Base-by-base conservation (phyloP, 345 rosid genomes). In the Corchorus capsularis region DNA sequence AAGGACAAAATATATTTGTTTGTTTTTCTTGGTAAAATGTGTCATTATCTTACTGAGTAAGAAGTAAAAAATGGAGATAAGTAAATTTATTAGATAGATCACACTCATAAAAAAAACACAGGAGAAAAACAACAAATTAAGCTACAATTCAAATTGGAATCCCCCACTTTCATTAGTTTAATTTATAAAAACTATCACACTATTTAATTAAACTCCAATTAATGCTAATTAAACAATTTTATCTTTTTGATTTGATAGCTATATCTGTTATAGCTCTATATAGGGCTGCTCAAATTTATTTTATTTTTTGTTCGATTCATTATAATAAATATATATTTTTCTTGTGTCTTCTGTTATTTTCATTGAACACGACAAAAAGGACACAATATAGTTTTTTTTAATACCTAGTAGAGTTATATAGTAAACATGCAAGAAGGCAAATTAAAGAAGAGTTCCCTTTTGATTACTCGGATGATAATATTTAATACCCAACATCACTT, bases 11-110 rank as follows among this genome's bases (percentile, higher is more conserved):
- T 0, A 27, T 27, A 27, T 27, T 68, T 27, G 61, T 59, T 75
- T 72, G 81, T 72, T 74, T 71, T 70, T 69, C 66, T 80, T 4
- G 60, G 75, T 79, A 74, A 79, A 27, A 43, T 71, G 75, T 52
- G 74, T 82, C 82, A 1, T 76, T 78, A 74, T 78, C 79, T 65
- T 20, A 53, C 60, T 27, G 60, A 76, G 16, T 11, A 32, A 17
- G 34, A 66, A 79, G 72, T 59, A 75, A 82, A 72, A 76, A 50
- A 11, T 37, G 55, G 55, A 66, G 27, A 54, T 55, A 15, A 52
- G 27, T 4, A 16, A 32, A 52, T 27, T 27, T 27, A 27, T 27
- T 27, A 27, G 27, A 27, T 27, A 34, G 14, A 27, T 27, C 14
- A 27, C 41, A 27, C 6, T 70, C 27, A 53, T 34, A 50, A 14